phyloP scores from a whole-genome alignment of 2,329 filamentous ascomycete species.

The Graphilbum fragrans region DNA sequence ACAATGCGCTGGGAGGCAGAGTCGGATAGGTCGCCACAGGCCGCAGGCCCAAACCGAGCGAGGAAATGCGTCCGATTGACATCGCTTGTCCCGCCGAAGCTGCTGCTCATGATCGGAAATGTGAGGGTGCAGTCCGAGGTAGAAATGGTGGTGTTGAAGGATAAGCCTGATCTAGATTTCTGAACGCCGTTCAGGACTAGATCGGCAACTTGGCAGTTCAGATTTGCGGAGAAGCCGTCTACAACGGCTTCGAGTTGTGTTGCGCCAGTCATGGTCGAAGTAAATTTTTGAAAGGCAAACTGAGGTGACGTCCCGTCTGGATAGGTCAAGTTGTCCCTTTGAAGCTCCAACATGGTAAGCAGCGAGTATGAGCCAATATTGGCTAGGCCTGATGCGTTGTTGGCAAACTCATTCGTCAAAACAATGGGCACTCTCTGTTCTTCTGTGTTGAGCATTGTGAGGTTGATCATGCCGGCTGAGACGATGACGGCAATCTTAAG shows the following conservation, averaged over 20 bases:
- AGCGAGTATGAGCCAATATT: conserved; percentile 18
- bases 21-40: conserved; percentile 10
- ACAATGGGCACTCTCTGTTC: conserved; percentile 14
- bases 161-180: no score
- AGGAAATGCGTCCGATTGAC: conserved; percentile 10
- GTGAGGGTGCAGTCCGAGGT: conserved; percentile 10
- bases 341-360: conserved; percentile 21
- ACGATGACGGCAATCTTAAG: conserved; percentile 22
- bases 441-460: conserved; percentile 15
- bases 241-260: conserved; percentile 19
- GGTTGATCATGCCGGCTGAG: conserved; percentile 23
- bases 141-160: conserved; percentile 18
- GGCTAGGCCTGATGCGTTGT: conserved; percentile 14
- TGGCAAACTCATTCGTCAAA: conserved; percentile 17
- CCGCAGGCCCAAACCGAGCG: conserved; percentile 11
- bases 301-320: conserved; percentile 20
- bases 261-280: conserved; percentile 10
- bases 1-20: conserved; percentile 15
- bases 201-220: conserved; percentile 20
- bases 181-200: conserved; percentile 10
- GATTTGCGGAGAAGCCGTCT: conserved; percentile 19
- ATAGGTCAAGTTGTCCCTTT: conserved; percentile 12
- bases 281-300: conserved; percentile 24
- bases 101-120: conserved; percentile 9
- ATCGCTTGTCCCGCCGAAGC: conserved; percentile 2